Conservation (phyloP, 1,139 yeast genomes). For the Suhomyces maxii region DNA sequence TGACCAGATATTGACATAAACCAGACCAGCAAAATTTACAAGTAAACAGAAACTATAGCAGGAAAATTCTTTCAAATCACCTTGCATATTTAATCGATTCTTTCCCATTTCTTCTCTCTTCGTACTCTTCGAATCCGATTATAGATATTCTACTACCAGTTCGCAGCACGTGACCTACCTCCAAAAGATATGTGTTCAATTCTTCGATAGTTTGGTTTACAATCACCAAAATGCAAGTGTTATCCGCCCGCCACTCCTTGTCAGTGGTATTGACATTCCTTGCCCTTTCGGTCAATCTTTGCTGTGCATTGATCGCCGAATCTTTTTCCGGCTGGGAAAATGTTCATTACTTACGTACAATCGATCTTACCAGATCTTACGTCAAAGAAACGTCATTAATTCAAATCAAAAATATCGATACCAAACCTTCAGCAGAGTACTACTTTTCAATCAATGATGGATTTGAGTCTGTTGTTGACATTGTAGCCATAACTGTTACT, state of each 20-base stretch:
- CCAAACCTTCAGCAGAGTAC: slow-evolving; percentile 56
- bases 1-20: no score
- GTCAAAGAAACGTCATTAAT: slow-evolving; percentile 61
- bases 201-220: slow-evolving; percentile 1
- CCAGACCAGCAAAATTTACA: no score
- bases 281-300: slow-evolving; percentile 1
- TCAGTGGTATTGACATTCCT: slow-evolving; percentile 4
- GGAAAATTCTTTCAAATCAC: no score
- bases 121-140: no score
- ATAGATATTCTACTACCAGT: neutral
- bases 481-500: slow-evolving; percentile 50
- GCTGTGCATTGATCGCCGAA: slow-evolving; percentile 5
- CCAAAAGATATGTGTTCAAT: slow-evolving; percentile 9
- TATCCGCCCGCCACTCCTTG: slow-evolving; percentile 1
- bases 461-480: slow-evolving; percentile 37
- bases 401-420: slow-evolving; percentile 58
- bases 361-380: slow-evolving; percentile 70
- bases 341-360: slow-evolving; percentile 41
- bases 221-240: slow-evolving; percentile 4
- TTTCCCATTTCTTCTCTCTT: no score
- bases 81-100: no score
- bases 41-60: no score
- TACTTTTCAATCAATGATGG: slow-evolving; percentile 54
- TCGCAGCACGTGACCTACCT: slow-evolving; percentile 5
- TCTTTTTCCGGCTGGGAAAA: slow-evolving; percentile 44